A percentile compares a stretch with the other conserved stretches of the same genome.
These are phyloP conservation scores for Leccinum boreale DNA, from an alignment of 768 basidiomycete species.

Conservation along the genomic window DNA sequence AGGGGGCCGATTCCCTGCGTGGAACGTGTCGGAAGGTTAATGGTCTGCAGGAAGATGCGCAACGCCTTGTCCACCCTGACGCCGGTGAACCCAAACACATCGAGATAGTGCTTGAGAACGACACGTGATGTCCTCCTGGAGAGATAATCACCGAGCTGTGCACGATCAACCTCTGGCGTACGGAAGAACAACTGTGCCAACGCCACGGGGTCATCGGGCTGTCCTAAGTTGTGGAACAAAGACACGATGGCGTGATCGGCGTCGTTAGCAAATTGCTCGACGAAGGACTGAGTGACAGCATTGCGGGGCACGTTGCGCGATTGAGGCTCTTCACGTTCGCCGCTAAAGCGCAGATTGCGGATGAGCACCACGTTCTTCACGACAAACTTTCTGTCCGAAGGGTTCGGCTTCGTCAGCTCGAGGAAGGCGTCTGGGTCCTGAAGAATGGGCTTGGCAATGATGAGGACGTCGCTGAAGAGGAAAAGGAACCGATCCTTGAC, in stretches of 20 bases:
- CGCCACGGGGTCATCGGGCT: constrained; percentile 63
- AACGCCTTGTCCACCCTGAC: constrained; percentile 86
- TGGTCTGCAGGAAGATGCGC: constrained; percentile 81
- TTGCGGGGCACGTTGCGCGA: constrained; percentile 50
- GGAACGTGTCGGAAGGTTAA: constrained; percentile 57
- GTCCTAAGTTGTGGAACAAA: constrained; percentile 60
- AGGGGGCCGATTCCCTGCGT: constrained; percentile 32
- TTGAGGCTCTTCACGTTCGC: constrained; percentile 64
- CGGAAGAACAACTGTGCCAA: constrained; percentile 80
- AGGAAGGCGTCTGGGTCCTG: constrained; percentile 62
- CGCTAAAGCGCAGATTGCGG: constrained; percentile 60
- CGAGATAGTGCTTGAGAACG: constrained; percentile 81
- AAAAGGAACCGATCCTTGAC: constrained; percentile 96
- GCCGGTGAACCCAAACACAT: constrained; percentile 81
- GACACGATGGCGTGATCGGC: constrained; percentile 75
- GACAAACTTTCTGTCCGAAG: constrained; percentile 71
- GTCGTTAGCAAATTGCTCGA: constrained; percentile 75
- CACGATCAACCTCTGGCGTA: constrained; percentile 78
- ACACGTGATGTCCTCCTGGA: constrained; percentile 67
- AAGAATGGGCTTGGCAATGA: constrained; percentile 87
- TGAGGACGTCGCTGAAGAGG: constrained; percentile 93
- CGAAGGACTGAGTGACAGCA: constrained; percentile 67
- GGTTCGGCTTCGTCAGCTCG: constrained; percentile 53
- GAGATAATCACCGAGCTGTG: constrained; percentile 81
- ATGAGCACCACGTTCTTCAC: constrained; percentile 90